Base-by-base conservation (phyloP, 768 basidiomycete genomes). In the Megacollybia marginata region DNA sequence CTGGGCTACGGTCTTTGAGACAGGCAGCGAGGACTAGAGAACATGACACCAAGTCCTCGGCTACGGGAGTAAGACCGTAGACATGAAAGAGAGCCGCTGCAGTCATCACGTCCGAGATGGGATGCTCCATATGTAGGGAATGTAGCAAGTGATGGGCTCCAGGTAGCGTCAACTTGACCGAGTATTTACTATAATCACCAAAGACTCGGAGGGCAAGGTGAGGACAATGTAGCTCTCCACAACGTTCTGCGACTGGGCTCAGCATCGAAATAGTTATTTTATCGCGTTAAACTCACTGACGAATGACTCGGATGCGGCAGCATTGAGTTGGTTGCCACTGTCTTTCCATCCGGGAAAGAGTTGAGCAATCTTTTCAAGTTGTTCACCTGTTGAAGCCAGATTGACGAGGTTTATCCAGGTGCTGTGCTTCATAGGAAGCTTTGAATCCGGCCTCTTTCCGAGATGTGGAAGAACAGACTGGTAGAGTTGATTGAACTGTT, bases 151-250 rank as follows among this genome's bases (percentile, higher is more conserved):
- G 72, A 4, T 75, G 82, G 1, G 74, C 84, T 2, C 74, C 78
- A 0, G 66, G 54, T 9, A 77, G 64, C 2, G 77, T 74, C 12
- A 86, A 69, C 18, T 67, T 60, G 15, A 86, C 54, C 46, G 76
- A 74, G 60, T 85, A 83, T 58, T 79, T 81, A 12, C 80, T 68
- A 50, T 74, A 82, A 58, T 86, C 66, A 18, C 78, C 75, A 57
- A 83, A 82, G 18, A 84, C 75, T 33, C 74, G 65, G 11, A 88
- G 65, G 3, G 83, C 82, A 35, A 85, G 71, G 20, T 65, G 56
- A 3, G 80, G 78, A 50, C 78, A 78, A 12, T 64, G 58, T 1
- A 85, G 71, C 56, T 83, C 73, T 52, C 75, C 69, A 48, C 83
- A 86, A 9, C 85, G 83, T 19, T 76, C 84, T 88, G 46, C 4